phyloP scores from a whole-genome alignment of 2,329 filamentous ascomycete species.

The Fusarium buxicola region DNA sequence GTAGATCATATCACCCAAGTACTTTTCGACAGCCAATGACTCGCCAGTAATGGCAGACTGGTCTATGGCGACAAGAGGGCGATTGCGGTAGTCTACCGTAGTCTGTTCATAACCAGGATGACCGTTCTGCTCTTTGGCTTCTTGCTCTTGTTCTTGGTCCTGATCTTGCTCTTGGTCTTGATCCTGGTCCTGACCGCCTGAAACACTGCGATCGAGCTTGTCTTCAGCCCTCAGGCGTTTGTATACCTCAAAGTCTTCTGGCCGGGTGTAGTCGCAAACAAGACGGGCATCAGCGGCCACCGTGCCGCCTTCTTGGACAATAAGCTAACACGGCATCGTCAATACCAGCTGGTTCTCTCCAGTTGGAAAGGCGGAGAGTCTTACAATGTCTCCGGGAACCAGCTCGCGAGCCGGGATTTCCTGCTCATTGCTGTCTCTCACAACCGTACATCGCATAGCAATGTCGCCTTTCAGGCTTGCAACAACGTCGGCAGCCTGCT shows the following conservation, averaged over 20 bases:
- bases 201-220: slow-evolving; percentile 28
- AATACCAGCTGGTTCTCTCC: fast-evolving
- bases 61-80: slow-evolving; percentile 25
- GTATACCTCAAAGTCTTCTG: slow-evolving; percentile 32
- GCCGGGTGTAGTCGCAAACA: slow-evolving; percentile 26
- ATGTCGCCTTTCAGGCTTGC: slow-evolving; percentile 33
- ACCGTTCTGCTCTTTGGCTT: neutral
- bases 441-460: slow-evolving; percentile 29
- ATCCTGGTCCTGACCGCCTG: slow-evolving; percentile 23
- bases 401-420: slow-evolving; percentile 27
- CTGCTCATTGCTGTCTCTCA: slow-evolving; percentile 16
- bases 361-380: neutral
- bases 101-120: slow-evolving; percentile 8
- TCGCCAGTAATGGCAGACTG: slow-evolving; percentile 33
- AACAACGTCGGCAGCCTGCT: slow-evolving; percentile 30
- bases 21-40: slow-evolving; percentile 30
- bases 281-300: slow-evolving; percentile 29
- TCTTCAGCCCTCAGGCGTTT: slow-evolving; percentile 31
- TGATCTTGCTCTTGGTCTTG: slow-evolving; percentile 19
- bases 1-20: slow-evolving; percentile 26
- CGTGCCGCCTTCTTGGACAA: slow-evolving; percentile 30
- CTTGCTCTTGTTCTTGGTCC: neutral
- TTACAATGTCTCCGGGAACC: slow-evolving; percentile 26
- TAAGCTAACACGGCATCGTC: neutral
- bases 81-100: slow-evolving; percentile 15